Evolutionary conservation across 2,329 filamentous ascomycete species (phyloP).

Genomic region (Blastomyces silverae): DNA sequence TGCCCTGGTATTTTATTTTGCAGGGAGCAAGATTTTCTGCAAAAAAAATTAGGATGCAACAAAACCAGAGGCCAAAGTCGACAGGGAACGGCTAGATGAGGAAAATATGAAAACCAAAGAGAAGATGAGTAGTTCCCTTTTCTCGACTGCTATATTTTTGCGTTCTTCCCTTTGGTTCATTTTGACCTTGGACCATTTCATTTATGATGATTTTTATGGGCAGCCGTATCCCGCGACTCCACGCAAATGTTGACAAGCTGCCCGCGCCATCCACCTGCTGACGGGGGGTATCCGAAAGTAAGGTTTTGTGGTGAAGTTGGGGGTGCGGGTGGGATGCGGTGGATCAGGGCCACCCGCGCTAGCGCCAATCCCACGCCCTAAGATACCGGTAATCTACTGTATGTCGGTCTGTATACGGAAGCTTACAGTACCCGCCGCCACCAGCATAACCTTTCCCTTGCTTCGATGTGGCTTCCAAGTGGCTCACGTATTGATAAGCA

Average conservation of each 20-base stretch:
- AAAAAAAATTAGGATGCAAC: not conserved
- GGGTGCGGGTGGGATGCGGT: slow-evolving; percentile 1
- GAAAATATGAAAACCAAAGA: not conserved
- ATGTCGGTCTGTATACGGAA: not conserved
- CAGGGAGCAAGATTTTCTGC: not conserved
- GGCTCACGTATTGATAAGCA: not conserved
- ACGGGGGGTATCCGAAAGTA: not conserved
- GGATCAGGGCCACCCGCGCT: slow-evolving; percentile 7
- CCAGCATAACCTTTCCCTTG: not conserved
- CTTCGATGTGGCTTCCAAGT: not conserved
- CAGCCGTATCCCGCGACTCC: not conserved
- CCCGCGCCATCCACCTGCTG: not conserved
- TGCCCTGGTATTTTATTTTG: not conserved
- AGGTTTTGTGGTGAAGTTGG: slow-evolving; percentile 3
- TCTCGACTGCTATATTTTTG: not conserved
- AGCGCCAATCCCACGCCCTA: not conserved
- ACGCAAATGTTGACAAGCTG: not conserved
- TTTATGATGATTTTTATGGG: not conserved
- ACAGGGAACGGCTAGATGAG: not conserved
- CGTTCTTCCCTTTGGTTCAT: not conserved
- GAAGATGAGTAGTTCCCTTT: not conserved
- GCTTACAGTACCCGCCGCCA: not conserved
- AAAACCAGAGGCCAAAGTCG: not conserved
- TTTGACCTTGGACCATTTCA: not conserved
- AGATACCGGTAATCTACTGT: not conserved